Base-by-base conservation (phyloP, 2,329 filamentous ascomycete genomes). In the Nothopassalora personata region DNA sequence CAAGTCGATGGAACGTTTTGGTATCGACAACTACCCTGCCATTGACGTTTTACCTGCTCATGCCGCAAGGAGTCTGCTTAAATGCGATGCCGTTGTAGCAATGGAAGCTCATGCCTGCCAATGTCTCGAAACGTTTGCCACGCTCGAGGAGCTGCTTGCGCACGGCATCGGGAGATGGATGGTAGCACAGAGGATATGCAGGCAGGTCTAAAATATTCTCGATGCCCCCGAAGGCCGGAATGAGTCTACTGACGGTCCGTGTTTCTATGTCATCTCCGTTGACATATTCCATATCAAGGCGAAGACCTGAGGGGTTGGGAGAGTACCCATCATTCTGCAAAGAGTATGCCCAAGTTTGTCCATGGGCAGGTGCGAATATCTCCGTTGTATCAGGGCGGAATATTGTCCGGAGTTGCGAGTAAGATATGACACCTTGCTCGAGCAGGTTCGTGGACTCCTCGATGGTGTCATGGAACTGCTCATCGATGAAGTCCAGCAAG, bases 331-430 rank as follows among this genome's bases (percentile, higher is more conserved):
- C 71, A 52, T 65, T 70, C 9, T 55, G 46, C 11, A 73, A 64
- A 9, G 56, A 66, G 53, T 70, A 71, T 0, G 72, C 66, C 3
- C 72, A 63, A 7, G 65, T 59, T 39, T 74, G 69, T 2, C 69
- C 71, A 30, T 67, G 65, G 5, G 70, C 64, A 1, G 65, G 58
- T 8, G 62, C 61, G 56, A 70, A 72, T 8, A 71, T 58, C 18
- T 43, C 28, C 9, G 68, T 63, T 1, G 57, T 56, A 58, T 68
- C 56, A 1, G 76, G 76, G 34, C 76, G 70, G 58, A 76, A 78
- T 4, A 79, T 66, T 0, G 75, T 77, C 77, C 77, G 80, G 1
- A 80, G 67, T 48, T 74, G 68, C 18, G 75, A 70, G 58, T 75
- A 79, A 3, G 54, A 67, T 53, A 69, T 68, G 43, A 71, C 46